Evolutionary conservation across 192 early-diverging fungal species (phyloP), one percentile per base, ranked within the genome.

Genomic region (Coemansia sp.): DNA sequence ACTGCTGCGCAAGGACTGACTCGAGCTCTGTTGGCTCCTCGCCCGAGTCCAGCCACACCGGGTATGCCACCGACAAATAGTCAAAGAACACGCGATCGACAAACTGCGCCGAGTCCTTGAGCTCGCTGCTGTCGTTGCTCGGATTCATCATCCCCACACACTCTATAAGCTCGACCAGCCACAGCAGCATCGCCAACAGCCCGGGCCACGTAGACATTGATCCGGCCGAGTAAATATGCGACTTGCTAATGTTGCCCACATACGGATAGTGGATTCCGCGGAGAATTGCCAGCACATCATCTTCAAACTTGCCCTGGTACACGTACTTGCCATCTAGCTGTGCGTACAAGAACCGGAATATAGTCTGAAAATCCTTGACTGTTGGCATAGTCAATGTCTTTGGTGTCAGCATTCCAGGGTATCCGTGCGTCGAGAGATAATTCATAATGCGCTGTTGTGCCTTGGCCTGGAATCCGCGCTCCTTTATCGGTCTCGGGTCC

Each of bases 281-380:
- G 47, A 94, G 73, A 55, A 92, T 82, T 12, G 61, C 58, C 50
- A 87, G 74, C 12, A 87, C 86, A 13, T 94, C 91, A 15, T 92
- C 91, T 39, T 88, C 90, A 60, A 90, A 86, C 75, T 89, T 89
- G 47, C 88, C 85, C 59, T 70, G 53, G 62, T 84, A 89, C 50
- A 77, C 76, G 63, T 87, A 89, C 30, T 78, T 60, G 12, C 87
- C 87, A 69, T 94, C 92, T 41, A 94, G 69, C 71, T 85, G 80
- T 12, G 80, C 78, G 68, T 91, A 92, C 4, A 93, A 75, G 64
- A 91, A 92, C 56, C 81, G 87, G 81, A 94, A 93, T 24, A 93
- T 91, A 30, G 65, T 73, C 58, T 86, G 79, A 76, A 90, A 94
- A 55, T 92, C 91, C 73, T 91, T 92, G 37, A 66, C 76, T 15